These are phyloP conservation scores for Stellera chamaejasme DNA, from an alignment of 345 rosid species.

Conservation along the genomic window DNA sequence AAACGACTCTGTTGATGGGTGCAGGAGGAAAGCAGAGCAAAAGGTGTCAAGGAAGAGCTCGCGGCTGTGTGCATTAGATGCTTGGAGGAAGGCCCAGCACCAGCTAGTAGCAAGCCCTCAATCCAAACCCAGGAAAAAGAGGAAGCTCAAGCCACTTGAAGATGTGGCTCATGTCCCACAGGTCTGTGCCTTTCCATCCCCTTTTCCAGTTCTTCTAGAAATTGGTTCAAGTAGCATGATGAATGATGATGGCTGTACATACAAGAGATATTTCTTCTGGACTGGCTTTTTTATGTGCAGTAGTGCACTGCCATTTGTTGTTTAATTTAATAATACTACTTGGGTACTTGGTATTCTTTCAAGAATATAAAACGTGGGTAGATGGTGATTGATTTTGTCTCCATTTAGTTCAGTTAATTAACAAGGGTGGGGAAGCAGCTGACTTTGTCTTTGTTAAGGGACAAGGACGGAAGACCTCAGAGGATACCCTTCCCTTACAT, in stretches of 20 bases:
- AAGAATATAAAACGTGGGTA: constrained; percentile 1
- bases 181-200: constrained; percentile 10
- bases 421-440: constrained; percentile 4
- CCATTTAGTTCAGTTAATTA: constrained; percentile 10
- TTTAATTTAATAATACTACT: too few species aligned
- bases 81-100: constrained; percentile 24
- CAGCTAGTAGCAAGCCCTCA: constrained; percentile 21
- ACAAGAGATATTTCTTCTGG: background rate
- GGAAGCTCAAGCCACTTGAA: constrained; percentile 36
- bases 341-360: background rate
- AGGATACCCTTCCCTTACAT: constrained; percentile 3
- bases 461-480: constrained; percentile 3
- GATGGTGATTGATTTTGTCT: constrained; percentile 4
- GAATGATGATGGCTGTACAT: background rate
- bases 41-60: constrained; percentile 31
- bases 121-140: constrained; percentile 29
- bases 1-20: constrained; percentile 3
- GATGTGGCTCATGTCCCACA: constrained; percentile 26
- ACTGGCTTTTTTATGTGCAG: background rate
- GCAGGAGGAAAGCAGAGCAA: constrained; percentile 36
- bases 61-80: constrained; percentile 33
- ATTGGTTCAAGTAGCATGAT: background rate
- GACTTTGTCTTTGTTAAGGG: background rate
- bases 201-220: background rate
- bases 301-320: too few species aligned